Base-by-base conservation (phyloP, 2,329 filamentous ascomycete genomes). In the Botrytis aclada region DNA sequence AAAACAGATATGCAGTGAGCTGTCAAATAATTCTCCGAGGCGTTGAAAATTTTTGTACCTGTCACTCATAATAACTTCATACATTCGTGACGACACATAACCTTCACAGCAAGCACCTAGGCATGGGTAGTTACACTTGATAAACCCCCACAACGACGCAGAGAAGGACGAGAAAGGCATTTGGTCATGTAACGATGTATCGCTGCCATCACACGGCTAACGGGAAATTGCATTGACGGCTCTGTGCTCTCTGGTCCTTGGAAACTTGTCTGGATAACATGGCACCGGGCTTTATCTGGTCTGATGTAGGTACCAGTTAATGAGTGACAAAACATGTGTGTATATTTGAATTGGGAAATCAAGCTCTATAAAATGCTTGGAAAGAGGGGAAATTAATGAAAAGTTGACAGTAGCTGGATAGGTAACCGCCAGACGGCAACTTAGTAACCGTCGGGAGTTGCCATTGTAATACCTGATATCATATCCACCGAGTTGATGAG, bases 161-260 rank as follows among this genome's bases (percentile, higher is more conserved):
- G 47, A 66, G 69, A 64, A 56, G 43, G 61, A 65, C 69, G 58
- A 71, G 69, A 71, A 71, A 71, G 32, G 69, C 61, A 71, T 37
- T 64, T 71, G 60, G 43, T 41, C 69, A 71, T 54, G 70, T 66
- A 64, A 71, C 61, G 39, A 54, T 54, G 43, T 54, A 64, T 71
- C 14, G 32, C 45, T 34, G 70, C 37, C 45, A 56, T 41, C 60
- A 71, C 60, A 71, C n/a, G 70, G 60, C 62, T 34, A 64, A 71
- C 70, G 70, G 70, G 70, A 65, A n/a, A 71, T 66, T 71, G 70
- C 70, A 65, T 66, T 54, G 70, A 66, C n/a, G 61, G 61, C 70
- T 54, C 62, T 56, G 70, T 71, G 61, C 39, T 45, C 66, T 71
- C 61, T 54, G 70, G 47, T 66, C 32, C 61, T 71, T 71, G 60